A percentile compares a stretch with the other conserved stretches of the same genome.
Conservation (phyloP, 805 yeast species). For the Suhomyces faveliae region DNA sequence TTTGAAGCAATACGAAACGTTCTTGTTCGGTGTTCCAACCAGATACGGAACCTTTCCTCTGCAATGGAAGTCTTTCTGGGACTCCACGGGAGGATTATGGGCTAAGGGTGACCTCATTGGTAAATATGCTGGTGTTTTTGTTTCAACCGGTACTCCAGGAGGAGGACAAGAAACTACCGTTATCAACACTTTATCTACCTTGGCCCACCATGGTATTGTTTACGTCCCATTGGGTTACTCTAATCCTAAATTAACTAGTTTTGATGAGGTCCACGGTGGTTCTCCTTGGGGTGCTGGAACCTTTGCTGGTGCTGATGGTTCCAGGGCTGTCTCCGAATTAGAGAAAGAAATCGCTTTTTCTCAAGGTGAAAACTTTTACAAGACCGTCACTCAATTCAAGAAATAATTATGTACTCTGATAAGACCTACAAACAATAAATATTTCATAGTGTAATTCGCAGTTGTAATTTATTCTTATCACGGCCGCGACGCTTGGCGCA, state of each 20-base stretch:
- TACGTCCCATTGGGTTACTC: slow-evolving; percentile 26
- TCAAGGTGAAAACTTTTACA: slow-evolving; percentile 21
- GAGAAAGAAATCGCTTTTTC: slow-evolving; percentile 21
- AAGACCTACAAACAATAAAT: too few species aligned
- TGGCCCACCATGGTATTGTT: slow-evolving; percentile 26
- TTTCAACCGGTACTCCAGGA: slow-evolving; percentile 24
- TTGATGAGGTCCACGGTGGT: slow-evolving; percentile 24
- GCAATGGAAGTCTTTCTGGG: slow-evolving; percentile 26
- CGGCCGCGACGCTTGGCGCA: neutral
- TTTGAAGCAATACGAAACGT: slow-evolving; percentile 24
- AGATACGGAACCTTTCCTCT: slow-evolving; percentile 25
- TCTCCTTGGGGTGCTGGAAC: slow-evolving; percentile 30
- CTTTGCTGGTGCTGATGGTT: slow-evolving; percentile 24
- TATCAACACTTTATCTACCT: slow-evolving; percentile 21
- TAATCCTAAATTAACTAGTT: slow-evolving; percentile 15
- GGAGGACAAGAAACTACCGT: slow-evolving; percentile 28
- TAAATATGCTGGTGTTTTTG: slow-evolving; percentile 25
- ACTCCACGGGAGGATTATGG: slow-evolving; percentile 25
- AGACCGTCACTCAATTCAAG: slow-evolving; percentile 19
- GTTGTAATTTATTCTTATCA: neutral
- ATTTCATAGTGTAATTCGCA: neutral
- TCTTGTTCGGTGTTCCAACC: slow-evolving; percentile 27
- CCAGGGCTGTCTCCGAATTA: slow-evolving; percentile 16
- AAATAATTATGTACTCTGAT: too few species aligned
- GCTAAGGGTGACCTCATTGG: slow-evolving; percentile 21